Percentiles rank a stretch among this genome's conserved stretches.
These are phyloP conservation scores for Fusarium sacchari DNA, from an alignment of 2,329 filamentous ascomycete species.

Conservation along the genomic window DNA sequence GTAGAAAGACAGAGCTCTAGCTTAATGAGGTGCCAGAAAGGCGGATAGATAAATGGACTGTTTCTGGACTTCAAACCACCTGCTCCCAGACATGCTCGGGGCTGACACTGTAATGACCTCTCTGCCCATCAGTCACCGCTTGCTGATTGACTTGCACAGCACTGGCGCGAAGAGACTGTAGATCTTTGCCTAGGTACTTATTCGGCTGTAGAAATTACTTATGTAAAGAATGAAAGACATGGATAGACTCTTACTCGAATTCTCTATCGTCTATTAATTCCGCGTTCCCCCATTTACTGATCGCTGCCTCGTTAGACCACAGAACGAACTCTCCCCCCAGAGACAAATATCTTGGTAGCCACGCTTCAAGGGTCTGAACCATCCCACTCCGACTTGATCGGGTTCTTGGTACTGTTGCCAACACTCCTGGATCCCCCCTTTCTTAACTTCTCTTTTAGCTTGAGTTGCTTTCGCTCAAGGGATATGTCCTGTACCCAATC, in stretches of 20 bases:
- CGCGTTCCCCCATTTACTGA: fast-evolving
- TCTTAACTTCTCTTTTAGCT: too few relatives aligned
- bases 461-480: too few relatives aligned
- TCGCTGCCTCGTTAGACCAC: not conserved
- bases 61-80: not conserved
- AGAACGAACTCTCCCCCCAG: not conserved
- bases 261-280: not conserved
- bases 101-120: not conserved
- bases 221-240: not conserved
- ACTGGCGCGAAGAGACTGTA: fast-evolving
- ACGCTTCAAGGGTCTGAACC: too few relatives aligned
- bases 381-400: too few relatives aligned
- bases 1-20: not conserved
- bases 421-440: too few relatives aligned
- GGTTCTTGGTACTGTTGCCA: too few relatives aligned
- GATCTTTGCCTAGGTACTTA: not conserved
- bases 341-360: too few relatives aligned
- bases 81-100: not conserved
- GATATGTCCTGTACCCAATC: too few relatives aligned
- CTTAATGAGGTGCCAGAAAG: not conserved
- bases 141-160: not conserved
- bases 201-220: not conserved
- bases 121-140: not conserved
- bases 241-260: not conserved
- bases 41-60: not conserved